Percentiles rank a stretch among this genome's conserved stretches.
phyloP scores from a whole-genome alignment of 371 early-diverging fungal species.

The Apophysomyces elegans region DNA sequence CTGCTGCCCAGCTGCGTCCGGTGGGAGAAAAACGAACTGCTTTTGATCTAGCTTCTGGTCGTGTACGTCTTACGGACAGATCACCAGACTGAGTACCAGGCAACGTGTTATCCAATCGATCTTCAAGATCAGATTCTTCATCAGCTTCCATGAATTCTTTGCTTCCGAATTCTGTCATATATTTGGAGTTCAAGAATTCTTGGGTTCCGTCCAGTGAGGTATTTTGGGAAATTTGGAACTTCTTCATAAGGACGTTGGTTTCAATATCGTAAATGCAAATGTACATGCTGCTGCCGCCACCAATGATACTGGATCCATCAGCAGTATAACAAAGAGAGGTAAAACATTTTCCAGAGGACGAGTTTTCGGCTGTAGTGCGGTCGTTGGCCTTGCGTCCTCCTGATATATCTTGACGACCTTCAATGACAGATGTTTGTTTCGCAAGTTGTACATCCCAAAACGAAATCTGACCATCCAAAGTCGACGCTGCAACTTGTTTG shows the following conservation, averaged over 20 bases:
- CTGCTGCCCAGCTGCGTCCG: slow-evolving; percentile 94
- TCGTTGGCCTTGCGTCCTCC: slow-evolving; percentile 85
- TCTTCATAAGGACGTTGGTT: slow-evolving; percentile 77
- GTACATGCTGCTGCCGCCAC: slow-evolving; percentile 93
- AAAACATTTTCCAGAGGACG: slow-evolving; percentile 86
- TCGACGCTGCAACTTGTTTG: slow-evolving; percentile 83
- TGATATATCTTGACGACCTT: slow-evolving; percentile 92
- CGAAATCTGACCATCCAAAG: slow-evolving; percentile 90
- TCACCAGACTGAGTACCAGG: slow-evolving; percentile 93
- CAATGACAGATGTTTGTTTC: slow-evolving; percentile 75
- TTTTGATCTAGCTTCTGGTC: slow-evolving; percentile 82
- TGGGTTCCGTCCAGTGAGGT: slow-evolving; percentile 91
- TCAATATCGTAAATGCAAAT: slow-evolving; percentile 94
- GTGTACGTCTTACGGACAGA: slow-evolving; percentile 73
- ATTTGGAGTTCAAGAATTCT: slow-evolving; percentile 84
- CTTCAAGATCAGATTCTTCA: slow-evolving; percentile 80
- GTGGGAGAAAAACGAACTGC: slow-evolving; percentile 92
- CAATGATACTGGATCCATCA: slow-evolving; percentile 90
- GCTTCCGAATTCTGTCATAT: slow-evolving; percentile 94
- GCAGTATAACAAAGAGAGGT: slow-evolving; percentile 92
- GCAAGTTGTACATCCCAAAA: slow-evolving; percentile 89
- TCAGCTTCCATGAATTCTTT: slow-evolving; percentile 83
- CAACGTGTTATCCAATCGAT: slow-evolving; percentile 76
- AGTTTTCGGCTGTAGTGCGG: slow-evolving; percentile 83
- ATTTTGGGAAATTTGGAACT: slow-evolving; percentile 91